Evolutionary conservation across 768 basidiomycete genomes (phyloP).

Genomic region (Boletus sp.): DNA sequence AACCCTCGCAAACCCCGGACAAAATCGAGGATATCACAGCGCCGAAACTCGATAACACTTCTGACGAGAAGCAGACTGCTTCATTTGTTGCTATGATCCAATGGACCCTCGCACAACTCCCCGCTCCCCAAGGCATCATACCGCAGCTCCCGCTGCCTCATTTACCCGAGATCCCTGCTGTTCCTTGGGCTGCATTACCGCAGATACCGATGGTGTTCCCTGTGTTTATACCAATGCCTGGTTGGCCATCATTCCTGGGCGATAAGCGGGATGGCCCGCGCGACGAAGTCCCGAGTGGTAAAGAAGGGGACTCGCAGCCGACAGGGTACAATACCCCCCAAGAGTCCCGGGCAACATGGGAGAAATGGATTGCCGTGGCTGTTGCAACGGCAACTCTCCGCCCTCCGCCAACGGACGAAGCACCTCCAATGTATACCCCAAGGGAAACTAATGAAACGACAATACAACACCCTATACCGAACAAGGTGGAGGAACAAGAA

Average conservation of each 20-base stretch:
- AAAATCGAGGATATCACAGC: constrained; percentile 22
- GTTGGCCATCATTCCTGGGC: constrained; percentile 63
- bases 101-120: constrained; percentile 60
- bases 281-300: constrained; percentile 28
- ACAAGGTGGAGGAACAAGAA: constrained; percentile 4
- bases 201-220: constrained; percentile 80
- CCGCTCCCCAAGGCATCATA: constrained; percentile 61
- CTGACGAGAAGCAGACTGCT: constrained; percentile 40
- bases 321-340: constrained; percentile 49
- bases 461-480: background rate
- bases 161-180: constrained; percentile 65
- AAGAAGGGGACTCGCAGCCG: constrained; percentile 35
- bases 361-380: constrained; percentile 68
- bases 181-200: constrained; percentile 60
- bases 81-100: constrained; percentile 72
- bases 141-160: constrained; percentile 50
- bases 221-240: constrained; percentile 66
- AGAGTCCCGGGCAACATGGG: constrained; percentile 70
- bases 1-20: constrained; percentile 1
- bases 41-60: constrained; percentile 13
- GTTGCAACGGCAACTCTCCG: constrained; percentile 47
- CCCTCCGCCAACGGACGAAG: constrained; percentile 44
- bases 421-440: constrained; percentile 76
- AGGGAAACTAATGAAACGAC: constrained; percentile 37
- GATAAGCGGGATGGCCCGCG: constrained; percentile 40